A percentile compares a stretch with the other conserved stretches of the same genome.
phyloP scores from a whole-genome alignment of 1,139 yeast species.

The Scheffersomyces titani region DNA sequence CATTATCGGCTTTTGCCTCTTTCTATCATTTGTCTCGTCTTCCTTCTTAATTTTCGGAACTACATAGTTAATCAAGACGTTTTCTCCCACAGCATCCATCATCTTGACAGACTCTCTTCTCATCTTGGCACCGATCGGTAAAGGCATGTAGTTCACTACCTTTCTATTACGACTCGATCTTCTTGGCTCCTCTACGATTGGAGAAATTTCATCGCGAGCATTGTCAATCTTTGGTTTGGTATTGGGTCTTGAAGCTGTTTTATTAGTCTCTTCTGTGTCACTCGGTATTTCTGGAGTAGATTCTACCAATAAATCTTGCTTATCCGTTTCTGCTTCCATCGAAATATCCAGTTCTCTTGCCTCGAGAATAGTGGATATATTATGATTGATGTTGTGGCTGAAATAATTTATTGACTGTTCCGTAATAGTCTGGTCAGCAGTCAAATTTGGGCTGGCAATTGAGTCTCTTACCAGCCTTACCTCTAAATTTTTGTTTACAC shows the following conservation, averaged over 20 bases:
- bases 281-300: neutral
- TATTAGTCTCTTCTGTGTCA: neutral
- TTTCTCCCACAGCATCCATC: constrained; percentile 53
- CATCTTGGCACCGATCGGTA: constrained; percentile 68
- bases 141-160: constrained; percentile 66
- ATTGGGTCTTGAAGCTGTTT: neutral
- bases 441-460: neutral
- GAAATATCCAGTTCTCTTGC: constrained; percentile 10
- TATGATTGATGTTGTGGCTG: constrained; percentile 3
- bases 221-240: neutral
- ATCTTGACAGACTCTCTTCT: constrained; percentile 65
- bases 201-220: constrained; percentile 20
- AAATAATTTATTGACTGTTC: neutral
- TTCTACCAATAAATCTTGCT: neutral
- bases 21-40: constrained; percentile 5
- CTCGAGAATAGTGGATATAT: constrained; percentile 10
- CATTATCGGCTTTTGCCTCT: neutral
- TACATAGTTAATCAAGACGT: constrained; percentile 51
- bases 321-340: constrained; percentile 5
- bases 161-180: constrained; percentile 38
- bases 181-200: constrained; percentile 24
- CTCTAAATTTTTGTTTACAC: neutral
- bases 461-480: neutral
- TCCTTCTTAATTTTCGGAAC: constrained; percentile 5
- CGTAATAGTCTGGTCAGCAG: neutral